phyloP scores from a whole-genome alignment of 345 rosid genomes.

The Gossypium australe region DNA sequence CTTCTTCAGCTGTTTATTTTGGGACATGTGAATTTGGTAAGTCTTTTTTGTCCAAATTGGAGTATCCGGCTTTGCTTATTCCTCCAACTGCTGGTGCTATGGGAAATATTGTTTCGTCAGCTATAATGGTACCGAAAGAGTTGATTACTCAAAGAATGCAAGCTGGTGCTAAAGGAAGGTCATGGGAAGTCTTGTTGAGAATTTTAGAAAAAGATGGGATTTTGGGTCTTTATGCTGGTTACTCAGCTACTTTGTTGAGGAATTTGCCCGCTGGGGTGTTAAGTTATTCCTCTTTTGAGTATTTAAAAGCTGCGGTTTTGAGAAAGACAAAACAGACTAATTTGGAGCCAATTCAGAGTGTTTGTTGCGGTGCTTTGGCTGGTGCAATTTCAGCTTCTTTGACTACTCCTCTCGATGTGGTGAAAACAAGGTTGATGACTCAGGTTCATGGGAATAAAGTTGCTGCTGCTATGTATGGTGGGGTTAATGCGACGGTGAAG shows the following conservation, averaged over 20 bases:
- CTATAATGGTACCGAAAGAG: slow-evolving; percentile 92
- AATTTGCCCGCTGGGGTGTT: slow-evolving; percentile 91
- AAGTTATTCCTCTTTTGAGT: slow-evolving; percentile 89
- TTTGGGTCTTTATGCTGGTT: slow-evolving; percentile 83
- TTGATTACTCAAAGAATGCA: slow-evolving; percentile 91
- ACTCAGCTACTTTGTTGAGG: slow-evolving; percentile 80
- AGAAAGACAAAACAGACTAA: slow-evolving; percentile 44
- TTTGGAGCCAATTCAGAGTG: slow-evolving; percentile 83
- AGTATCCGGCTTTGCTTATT: slow-evolving; percentile 63
- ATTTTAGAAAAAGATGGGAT: slow-evolving; percentile 83
- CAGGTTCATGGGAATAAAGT: slow-evolving; percentile 51
- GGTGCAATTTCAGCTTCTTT: slow-evolving; percentile 90
- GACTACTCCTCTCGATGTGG: slow-evolving; percentile 88
- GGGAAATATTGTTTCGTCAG: slow-evolving; percentile 91
- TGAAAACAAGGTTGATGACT: slow-evolving; percentile 94
- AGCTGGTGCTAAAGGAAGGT: slow-evolving; percentile 77
- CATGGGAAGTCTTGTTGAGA: slow-evolving; percentile 64
- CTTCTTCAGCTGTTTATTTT: slow-evolving; percentile 82
- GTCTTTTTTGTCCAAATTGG: slow-evolving; percentile 61
- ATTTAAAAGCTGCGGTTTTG: slow-evolving; percentile 76
- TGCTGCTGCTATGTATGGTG: slow-evolving; percentile 56
- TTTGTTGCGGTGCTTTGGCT: slow-evolving; percentile 82
- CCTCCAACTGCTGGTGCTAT: slow-evolving; percentile 97
- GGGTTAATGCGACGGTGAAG: slow-evolving; percentile 45
- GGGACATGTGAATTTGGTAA: slow-evolving; percentile 97